Evolutionary conservation across 164 flowering plant species (phyloP), one percentile per base, ranked within the genome.

Genomic region (Sextonia rubra): DNA sequence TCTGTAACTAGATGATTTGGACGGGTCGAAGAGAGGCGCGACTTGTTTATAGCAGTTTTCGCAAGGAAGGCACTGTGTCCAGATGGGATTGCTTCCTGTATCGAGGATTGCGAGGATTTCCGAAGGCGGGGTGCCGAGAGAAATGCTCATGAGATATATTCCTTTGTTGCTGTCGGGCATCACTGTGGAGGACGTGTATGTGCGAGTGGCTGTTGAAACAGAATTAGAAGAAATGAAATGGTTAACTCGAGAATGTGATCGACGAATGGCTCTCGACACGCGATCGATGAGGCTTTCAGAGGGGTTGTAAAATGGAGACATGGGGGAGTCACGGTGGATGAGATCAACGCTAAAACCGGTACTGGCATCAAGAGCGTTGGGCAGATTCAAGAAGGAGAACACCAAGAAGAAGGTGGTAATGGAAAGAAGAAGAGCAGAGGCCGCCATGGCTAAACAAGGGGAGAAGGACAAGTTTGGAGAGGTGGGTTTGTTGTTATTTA

Each of bases 31-130:
- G 20, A 90, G 80, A 0, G 90, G 93, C 3, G 86, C 82, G 4
- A 87, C 56, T 44, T 88, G 92, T 12, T 82, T 72, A 44, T 64
- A 89, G 70, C 98, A 91, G 2, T 85, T 37, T 0, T 64, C 48
- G 69, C 96, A 90, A n/a, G 98, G 97, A 77, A 83, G 71, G 81
- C 97, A 94, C 37, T 94, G 94, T 0, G 93, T 88, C 98, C 97
- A 94, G 3, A 87, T 85, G 52, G 92, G 74, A 70, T 94, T 97
- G 68, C 98, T 94, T 0, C 98, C 98, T 0, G 97, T 91, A 77
- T 92, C 98, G 79, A 89, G 61, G 8, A 92, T 86, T 0, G 93
- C 94, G 0, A 80, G 66, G 75, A 74, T 83, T 2, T 78, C 47
- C 68, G 52, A 73, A 3, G 94, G 80, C 3, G 98, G 98, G 0